Evolutionary conservation across 2,329 filamentous ascomycete genomes (phyloP).

Genomic region (Aspergillus caelatus): DNA sequence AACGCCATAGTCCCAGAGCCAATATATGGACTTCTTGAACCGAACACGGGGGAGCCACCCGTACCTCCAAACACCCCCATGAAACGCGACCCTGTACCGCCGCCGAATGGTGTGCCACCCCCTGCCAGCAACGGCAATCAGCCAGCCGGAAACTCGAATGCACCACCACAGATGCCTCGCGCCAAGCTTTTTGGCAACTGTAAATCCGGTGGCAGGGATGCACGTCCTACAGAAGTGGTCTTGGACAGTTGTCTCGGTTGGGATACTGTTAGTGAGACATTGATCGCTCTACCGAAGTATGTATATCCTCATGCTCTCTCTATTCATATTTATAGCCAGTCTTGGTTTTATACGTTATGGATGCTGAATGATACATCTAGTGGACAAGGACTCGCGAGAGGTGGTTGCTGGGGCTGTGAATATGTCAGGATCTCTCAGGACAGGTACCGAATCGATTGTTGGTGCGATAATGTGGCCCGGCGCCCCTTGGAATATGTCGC

Average conservation of each 20-base stretch:
- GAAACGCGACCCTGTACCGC: not conserved
- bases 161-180: not conserved
- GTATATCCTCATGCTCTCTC: not conserved
- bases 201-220: not conserved
- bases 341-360: not conserved
- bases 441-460: not conserved
- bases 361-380: not conserved
- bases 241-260: not conserved
- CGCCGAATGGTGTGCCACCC: not conserved
- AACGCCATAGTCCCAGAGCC: not conserved
- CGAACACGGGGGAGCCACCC: too few species aligned
- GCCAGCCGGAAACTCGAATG: not conserved
- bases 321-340: not conserved
- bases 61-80: not conserved
- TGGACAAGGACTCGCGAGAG: not conserved
- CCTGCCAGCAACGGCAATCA: not conserved
- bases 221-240: not conserved
- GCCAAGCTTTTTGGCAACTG: not conserved
- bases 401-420: not conserved
- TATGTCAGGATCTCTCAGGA: not conserved
- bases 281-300: not conserved
- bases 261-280: not conserved
- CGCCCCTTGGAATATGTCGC: not conserved
- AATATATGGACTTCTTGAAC: not conserved
- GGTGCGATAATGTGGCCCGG: not conserved